Base-by-base conservation (phyloP, 495 filamentous ascomycete genomes). In the Podospora pseudocomata region DNA sequence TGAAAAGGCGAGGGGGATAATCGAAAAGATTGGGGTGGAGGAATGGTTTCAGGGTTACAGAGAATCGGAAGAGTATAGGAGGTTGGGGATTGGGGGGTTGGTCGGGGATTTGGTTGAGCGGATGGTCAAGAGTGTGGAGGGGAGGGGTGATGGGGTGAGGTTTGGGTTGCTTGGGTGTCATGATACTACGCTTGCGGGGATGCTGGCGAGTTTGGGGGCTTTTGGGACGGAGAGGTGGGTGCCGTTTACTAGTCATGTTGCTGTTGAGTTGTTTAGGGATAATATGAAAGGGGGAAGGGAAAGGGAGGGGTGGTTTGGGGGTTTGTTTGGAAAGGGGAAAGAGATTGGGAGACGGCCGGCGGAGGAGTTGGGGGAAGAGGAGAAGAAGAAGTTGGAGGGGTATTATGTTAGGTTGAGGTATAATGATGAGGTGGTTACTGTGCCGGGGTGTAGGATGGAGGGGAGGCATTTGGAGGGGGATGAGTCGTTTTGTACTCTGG, bases 371-470 rank as follows among this genome's bases (percentile, higher is more conserved):
- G 81, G 80, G 1, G 68, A 77, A 0, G 68, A 74, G 0, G 86
- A 91, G 67, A 82, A 81, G 76, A 69, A 77, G 59, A 87, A 79
- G 72, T 76, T 90, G 27, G 85, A 86, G 65, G 88, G 82, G 1
- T 92, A 97, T 80, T 99, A 91, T 80, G 94, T 99, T n/a, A 88
- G 95, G n/a, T 77, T 99, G 65, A 85, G 93, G 65, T 98, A 95
- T 78, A 98, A 99, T 71, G 94, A 98, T 76, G 81, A 84, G 55
- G 86, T 91, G 0, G 85, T 97, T 72, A 84, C 82, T 11, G 86
- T 98, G 63, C 94, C 93, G 5, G 93, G 92, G 30, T 99, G 95
- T 75, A 87, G 84, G 67, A 79, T 82, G 44, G 76, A 84, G 0
- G 91, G 92, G 32, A 97, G 93, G 55, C 95, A 99, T 79, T 83